Evolutionary conservation across 495 filamentous ascomycete species (phyloP), one percentile per base, ranked within the genome.

Genomic region (Tuber magnatum): DNA sequence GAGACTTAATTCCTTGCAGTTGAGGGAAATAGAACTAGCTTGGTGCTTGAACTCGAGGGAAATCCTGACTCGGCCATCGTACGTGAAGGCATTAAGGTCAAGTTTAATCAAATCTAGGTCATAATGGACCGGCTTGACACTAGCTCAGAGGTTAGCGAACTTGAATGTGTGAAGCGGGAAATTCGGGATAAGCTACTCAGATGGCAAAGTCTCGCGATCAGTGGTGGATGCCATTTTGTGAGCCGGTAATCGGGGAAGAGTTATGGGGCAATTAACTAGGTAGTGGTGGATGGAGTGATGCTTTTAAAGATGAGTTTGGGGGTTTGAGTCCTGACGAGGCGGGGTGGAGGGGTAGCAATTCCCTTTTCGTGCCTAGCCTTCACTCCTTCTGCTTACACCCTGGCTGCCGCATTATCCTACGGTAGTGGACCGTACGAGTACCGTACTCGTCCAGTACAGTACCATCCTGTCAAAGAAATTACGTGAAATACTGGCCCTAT

Each of bases 111-210:
- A 88, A 39, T 90, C 92, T 73, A 99, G 87, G 81, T 89, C 86
- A 85, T 99, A 99, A 83, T 97, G 92, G 75, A 87, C 86, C 0
- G 95, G 93, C 83, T 94, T 95, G 82, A 93, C 89, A 80, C 89
- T 91, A 78, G 82, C 83, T 42, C 84, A 44, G 48, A 68, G 39
- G 46, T 78, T 46, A 75, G 74, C n/a, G 68, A 56, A 42, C 71
- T 35, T 75, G 61, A 46, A n/a, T n/a, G 41, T 20, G 48, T 51
- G 51, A 40, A 28, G 80, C 74, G 68, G 84, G 35, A n/a, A 28
- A 16, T 46, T 18, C 40, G 22, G 32, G 51, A 56, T 38, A 73
- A 40, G 65, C 84, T 82, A 88, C 87, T 84, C 83, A 76, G 86
- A 84, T 70, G 88, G 87, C 14, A 89, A 84, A 39, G 84, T 85